Conservation (phyloP, 2,329 filamentous ascomycete species). For the Talaromyces sp. region DNA sequence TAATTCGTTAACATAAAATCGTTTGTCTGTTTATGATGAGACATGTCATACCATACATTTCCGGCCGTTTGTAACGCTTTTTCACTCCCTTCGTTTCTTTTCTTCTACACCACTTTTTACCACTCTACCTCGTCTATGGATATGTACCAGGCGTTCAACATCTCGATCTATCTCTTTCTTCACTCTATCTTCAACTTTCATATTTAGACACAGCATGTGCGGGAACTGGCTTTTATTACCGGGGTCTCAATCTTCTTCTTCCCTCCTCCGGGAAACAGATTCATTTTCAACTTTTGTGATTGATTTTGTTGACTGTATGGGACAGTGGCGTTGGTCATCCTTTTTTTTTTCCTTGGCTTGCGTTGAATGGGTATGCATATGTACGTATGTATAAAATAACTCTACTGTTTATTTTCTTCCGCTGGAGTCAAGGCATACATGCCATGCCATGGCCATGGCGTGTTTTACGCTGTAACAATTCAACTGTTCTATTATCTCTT, state of each 20-base stretch:
- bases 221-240: conserved; percentile 10
- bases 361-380: background rate
- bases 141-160: conserved; percentile 18
- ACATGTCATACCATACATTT: conserved; percentile 28
- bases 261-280: background rate
- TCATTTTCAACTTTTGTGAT: conserved; percentile 7
- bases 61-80: background rate
- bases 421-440: background rate
- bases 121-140: conserved; percentile 3
- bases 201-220: conserved; percentile 15
- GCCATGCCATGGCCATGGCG: background rate
- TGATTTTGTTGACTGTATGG: background rate
- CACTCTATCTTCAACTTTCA: background rate
- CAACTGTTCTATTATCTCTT: background rate
- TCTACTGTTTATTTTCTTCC: background rate
- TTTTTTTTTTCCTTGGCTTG: background rate
- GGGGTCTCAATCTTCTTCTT: background rate
- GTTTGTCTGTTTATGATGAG: conserved; percentile 34
- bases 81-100: background rate
- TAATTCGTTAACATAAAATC: conserved; percentile 15
- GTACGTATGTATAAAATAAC: background rate
- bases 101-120: background rate
- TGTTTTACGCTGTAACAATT: background rate
- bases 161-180: conserved; percentile 16
- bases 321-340: conserved; percentile 5